Evolutionary conservation across 2,329 filamentous ascomycete genomes (phyloP), one percentile per base, ranked within the genome.

Genomic region (Phymatotrichopsis omnivora): DNA sequence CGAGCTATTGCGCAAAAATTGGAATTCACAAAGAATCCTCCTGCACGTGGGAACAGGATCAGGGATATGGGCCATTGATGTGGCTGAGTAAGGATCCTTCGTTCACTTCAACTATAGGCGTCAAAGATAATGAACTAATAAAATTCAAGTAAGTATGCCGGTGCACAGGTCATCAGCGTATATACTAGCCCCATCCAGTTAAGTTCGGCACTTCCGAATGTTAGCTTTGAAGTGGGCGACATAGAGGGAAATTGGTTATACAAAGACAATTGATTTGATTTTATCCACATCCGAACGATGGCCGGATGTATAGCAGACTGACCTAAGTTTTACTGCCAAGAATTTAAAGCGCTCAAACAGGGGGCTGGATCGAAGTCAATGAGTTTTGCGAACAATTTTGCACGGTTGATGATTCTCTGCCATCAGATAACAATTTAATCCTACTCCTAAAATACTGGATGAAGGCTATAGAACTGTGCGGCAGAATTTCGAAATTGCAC

Each of bases 41-140:
- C n/a, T n/a, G n/a, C 73, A 76, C 53, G 67, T 76, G 34, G 73
- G 73, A 14, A 76, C 73, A 0, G 73, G 73, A 2, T 76, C 73
- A 0, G 73, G 73, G 2, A 73, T 74, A 5, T 76, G 73, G 73
- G 70, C 72, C 7, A 74, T 76, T 42, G 73, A 75, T 31, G 8
- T 33, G 3, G 41, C 35, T 19, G 45, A 48, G 28, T 37, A 42
- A 11, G 11, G 7, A 5, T 11, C 7, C 10, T 3, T 29, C 34
- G 8, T 7, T 22, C 4, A 3, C 14, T n/a, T 2, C 10, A 10
- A 11, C 5, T 22, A 19, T 11, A 11, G 14, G 14, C 20, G 10
- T 33, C 28, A 7, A n/a, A 7, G 23, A 12, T 6, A n/a, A n/a
- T 30, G 2, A 7, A 12, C 10, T 2, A 4, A 33, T 14, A n/a